These are phyloP conservation scores for Astrothelium subdiscretum DNA, from an alignment of 495 filamentous ascomycete species.

Conservation along the genomic window DNA sequence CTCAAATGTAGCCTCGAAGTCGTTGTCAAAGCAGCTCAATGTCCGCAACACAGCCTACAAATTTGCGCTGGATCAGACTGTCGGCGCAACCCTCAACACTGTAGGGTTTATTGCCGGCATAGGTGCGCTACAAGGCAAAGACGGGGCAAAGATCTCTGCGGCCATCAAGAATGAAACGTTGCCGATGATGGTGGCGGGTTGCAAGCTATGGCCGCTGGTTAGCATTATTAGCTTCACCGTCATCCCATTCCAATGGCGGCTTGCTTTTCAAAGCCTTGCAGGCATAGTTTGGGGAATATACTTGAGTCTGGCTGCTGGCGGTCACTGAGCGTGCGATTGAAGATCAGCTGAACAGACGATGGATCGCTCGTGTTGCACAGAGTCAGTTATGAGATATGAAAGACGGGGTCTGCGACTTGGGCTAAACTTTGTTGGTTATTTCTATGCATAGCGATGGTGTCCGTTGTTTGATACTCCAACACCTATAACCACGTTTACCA, in stretches of 20 bases:
- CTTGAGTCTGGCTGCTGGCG: slow-evolving; percentile 41
- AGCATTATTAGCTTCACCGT: slow-evolving; percentile 68
- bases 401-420: no score
- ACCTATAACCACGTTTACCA: background rate
- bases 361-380: no score
- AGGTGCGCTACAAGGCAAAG: slow-evolving; percentile 33
- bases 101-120: slow-evolving; percentile 56
- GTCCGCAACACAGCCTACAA: slow-evolving; percentile 66
- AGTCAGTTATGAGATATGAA: no score
- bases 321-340: background rate
- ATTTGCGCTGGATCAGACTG: slow-evolving; percentile 68
- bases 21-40: slow-evolving; percentile 42
- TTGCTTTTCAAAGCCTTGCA: slow-evolving; percentile 66
- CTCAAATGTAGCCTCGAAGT: no score
- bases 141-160: slow-evolving; percentile 2
- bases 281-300: slow-evolving; percentile 83
- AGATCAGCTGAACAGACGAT: no score
- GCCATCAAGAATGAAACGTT: slow-evolving; percentile 46
- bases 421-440: background rate
- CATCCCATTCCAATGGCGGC: slow-evolving; percentile 62
- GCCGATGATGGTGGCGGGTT: slow-evolving; percentile 58
- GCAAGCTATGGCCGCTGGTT: slow-evolving; percentile 78
- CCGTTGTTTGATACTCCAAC: background rate
- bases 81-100: slow-evolving; percentile 68
- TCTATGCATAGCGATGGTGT: background rate